These are phyloP conservation scores for Populus tomentosa DNA, from an alignment of 441 rosid genomes.

Conservation along the genomic window DNA sequence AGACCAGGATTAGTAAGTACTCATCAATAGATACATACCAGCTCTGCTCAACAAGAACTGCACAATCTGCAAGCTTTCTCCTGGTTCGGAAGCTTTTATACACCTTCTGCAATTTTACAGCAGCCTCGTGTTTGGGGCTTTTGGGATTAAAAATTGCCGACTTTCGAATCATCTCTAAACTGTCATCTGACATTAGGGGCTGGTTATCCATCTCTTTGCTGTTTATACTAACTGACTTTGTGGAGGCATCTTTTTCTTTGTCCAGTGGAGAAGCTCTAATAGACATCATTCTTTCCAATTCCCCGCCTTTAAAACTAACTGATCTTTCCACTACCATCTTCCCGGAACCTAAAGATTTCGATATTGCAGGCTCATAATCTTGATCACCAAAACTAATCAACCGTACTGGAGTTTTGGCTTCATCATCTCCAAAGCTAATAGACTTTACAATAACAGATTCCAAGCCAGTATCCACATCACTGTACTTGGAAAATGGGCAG, in stretches of 20 bases:
- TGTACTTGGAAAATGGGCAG: slow-evolving; percentile 43
- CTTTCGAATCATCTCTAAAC: neutral
- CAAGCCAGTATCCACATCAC: slow-evolving; percentile 45
- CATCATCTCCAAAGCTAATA: slow-evolving; percentile 51
- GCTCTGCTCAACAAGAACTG: slow-evolving; percentile 86
- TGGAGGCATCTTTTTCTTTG: slow-evolving; percentile 21
- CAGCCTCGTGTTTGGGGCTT: slow-evolving; percentile 62
- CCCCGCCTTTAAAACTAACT: slow-evolving; percentile 57
- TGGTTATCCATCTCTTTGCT: slow-evolving; percentile 17
- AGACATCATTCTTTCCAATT: slow-evolving; percentile 52
- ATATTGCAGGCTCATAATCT: slow-evolving; percentile 46
- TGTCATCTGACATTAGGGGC: slow-evolving; percentile 12
- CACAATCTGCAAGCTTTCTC: slow-evolving; percentile 93
- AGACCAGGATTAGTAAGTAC: neutral
- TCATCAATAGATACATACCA: slow-evolving; percentile 42
- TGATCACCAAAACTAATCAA: slow-evolving; percentile 47
- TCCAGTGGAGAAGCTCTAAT: slow-evolving; percentile 26
- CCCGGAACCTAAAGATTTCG: slow-evolving; percentile 51
- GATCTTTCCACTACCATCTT: slow-evolving; percentile 62
- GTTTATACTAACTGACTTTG: slow-evolving; percentile 11
- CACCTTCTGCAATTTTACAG: slow-evolving; percentile 79
- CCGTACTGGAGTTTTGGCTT: slow-evolving; percentile 44
- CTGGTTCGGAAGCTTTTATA: slow-evolving; percentile 89
- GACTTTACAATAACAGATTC: slow-evolving; percentile 64
- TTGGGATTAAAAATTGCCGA: slow-evolving; percentile 37